A percentile compares a stretch with the other conserved stretches of the same genome.
These are phyloP conservation scores for Nicotiana tabacum DNA, from an alignment of 257 asterid genomes.

Conservation along the genomic window DNA sequence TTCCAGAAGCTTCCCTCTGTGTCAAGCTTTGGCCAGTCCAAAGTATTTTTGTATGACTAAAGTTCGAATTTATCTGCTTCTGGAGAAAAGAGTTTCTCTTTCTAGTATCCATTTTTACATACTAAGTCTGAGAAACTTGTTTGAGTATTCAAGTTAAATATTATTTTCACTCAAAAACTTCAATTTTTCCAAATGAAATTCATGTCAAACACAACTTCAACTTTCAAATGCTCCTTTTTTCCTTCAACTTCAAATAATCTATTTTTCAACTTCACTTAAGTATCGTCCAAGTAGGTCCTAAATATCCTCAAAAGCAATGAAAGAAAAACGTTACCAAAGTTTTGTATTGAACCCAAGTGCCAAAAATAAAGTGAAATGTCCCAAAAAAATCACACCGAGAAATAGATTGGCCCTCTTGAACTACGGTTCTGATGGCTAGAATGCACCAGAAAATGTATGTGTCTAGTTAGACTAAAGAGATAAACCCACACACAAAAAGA, in stretches of 20 bases:
- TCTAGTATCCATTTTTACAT: too few species aligned
- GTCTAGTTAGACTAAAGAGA: not conserved
- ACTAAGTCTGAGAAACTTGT: too few species aligned
- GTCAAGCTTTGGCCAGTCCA: not conserved
- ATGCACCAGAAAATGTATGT: not conserved
- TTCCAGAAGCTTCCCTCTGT: not conserved
- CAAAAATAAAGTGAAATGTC: not conserved
- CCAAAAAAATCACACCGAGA: not conserved
- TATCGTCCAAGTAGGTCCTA: too few species aligned
- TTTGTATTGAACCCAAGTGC: not conserved
- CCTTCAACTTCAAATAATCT: too few species aligned
- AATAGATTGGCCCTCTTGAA: not conserved
- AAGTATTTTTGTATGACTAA: not conserved
- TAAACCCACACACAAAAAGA: not conserved
- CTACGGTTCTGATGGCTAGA: not conserved
- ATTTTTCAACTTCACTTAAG: too few species aligned
- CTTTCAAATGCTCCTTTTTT: too few species aligned
- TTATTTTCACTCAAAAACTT: too few species aligned
- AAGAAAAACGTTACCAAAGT: too few species aligned
- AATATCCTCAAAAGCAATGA: too few species aligned
- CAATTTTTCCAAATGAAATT: too few species aligned
- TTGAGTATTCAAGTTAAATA: too few species aligned
- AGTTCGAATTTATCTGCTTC: not conserved
- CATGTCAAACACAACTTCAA: too few species aligned
- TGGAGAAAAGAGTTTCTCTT: not conserved